Conservation (phyloP, 257 asterid genomes). For the Solanum chilense region DNA sequence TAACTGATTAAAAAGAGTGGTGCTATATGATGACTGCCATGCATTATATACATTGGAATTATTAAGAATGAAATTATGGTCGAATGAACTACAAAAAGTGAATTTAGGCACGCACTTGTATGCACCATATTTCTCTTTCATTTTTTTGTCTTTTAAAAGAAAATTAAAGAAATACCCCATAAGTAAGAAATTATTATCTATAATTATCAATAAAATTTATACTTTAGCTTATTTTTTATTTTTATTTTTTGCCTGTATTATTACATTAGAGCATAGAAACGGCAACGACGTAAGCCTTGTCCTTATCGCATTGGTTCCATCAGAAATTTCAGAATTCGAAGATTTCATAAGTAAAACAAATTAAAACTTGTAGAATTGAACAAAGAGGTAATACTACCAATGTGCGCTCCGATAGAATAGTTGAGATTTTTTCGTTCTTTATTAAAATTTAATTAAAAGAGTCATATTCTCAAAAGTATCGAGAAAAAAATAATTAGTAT, state of each 20-base stretch:
- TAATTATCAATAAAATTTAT: neutral
- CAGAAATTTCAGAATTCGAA: neutral
- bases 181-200: neutral
- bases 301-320: slow-evolving; percentile 5
- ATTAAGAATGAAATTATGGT: neutral
- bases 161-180: too few species aligned
- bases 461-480: neutral
- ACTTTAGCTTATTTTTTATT: neutral
- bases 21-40: neutral
- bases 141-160: neutral
- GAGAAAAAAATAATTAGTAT: too few species aligned
- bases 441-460: neutral
- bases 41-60: neutral
- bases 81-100: neutral
- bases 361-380: neutral
- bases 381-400: neutral
- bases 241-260: neutral
- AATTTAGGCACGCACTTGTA: slow-evolving; percentile 20
- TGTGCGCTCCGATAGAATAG: rapidly evolving
- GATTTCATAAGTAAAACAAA: neutral
- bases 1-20: neutral
- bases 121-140: neutral
- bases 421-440: neutral
- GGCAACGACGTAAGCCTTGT: slow-evolving; percentile 3
- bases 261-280: neutral